phyloP scores from a whole-genome alignment of 169 alveolate species.

The Plasmodium adleri region DNA sequence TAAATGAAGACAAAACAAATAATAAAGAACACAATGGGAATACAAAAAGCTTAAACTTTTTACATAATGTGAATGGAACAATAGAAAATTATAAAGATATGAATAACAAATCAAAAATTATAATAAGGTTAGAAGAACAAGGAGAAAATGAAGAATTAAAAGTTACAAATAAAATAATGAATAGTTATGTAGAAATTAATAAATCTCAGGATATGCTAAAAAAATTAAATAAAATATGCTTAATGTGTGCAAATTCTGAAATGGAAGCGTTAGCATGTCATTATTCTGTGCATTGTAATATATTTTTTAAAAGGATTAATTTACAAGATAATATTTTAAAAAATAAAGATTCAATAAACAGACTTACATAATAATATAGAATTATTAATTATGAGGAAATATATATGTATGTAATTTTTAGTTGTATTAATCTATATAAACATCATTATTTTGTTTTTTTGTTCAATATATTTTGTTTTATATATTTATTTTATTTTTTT shows the following conservation, averaged over 20 bases:
- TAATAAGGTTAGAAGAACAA: not conserved
- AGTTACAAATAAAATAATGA: slow-evolving; percentile 53
- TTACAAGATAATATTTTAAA: slow-evolving; percentile 65
- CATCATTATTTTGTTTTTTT: not conserved
- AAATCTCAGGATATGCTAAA: slow-evolving; percentile 50
- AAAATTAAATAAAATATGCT: slow-evolving; percentile 75
- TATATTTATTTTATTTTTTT: not conserved
- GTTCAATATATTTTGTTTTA: not conserved
- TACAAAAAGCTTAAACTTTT: not conserved
- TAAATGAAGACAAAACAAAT: not conserved
- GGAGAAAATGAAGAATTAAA: slow-evolving; percentile 2
- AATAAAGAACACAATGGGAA: not conserved
- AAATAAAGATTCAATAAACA: slow-evolving; percentile 30
- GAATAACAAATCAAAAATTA: slow-evolving; percentile 21
- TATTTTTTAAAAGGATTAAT: slow-evolving; percentile 58
- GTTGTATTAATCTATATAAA: too few relatives aligned
- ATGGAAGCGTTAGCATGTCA: slow-evolving; percentile 78
- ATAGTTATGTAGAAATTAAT: slow-evolving; percentile 30
- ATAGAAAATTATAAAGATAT: not conserved
- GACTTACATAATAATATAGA: not conserved
- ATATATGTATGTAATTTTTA: not conserved
- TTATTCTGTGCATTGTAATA: slow-evolving; percentile 80
- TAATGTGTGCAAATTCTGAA: slow-evolving; percentile 76
- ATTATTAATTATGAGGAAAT: not conserved
- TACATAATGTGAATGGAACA: not conserved